Base-by-base conservation (phyloP, 2,329 filamentous ascomycete species). In the Knoxdaviesia capensis region DNA sequence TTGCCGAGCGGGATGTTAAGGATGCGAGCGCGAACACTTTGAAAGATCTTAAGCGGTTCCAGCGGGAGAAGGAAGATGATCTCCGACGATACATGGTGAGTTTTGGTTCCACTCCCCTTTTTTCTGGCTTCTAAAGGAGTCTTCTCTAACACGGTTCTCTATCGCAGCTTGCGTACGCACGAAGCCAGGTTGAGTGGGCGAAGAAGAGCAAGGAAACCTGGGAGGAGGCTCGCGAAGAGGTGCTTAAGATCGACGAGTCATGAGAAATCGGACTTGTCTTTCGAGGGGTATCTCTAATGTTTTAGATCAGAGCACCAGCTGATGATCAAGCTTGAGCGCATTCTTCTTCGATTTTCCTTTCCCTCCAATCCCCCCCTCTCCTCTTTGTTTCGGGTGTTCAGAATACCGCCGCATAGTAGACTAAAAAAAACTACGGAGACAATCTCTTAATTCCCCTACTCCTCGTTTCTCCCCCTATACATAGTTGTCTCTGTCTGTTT, bases 21-120 rank as follows among this genome's bases (percentile, higher is more conserved):
- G 85, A 96, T 53, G 90, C 90, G 6, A 94, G 86, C 54, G 67
- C 74, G 3, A 92, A 85, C 41, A 84, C 96, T 5, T 60, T 98
- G 51, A 80, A 82, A 52, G 90, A 98, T 55, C 64, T 98, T 46
- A 85, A 86, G 63, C 69, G 90, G 46, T 98, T 98, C 60, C 92
- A 98, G 59, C 68, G 68, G 45, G 87, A 96, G 60, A 98, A 98
- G 60, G 92, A 98, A 61, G 85, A 88, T 41, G 90, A 98, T 56
- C 59, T 98, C 53, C 79, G 77, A 54, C 75, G 83, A 48, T 96
- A 96, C 57, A 98, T 98, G 90, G 90, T 94, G 64, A 63, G 81
- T 61, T 31, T 37, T 20, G 30, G 29, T 11, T 20, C 39, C 9
- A 36, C 11, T 29, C n/a, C 9, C 11, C 20, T 36, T 11, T 36